Percentiles rank a stretch among this genome's conserved stretches.
Evolutionary conservation across 2,329 filamentous ascomycete genomes (phyloP).

Genomic region (Sporothrix mexicana): DNA sequence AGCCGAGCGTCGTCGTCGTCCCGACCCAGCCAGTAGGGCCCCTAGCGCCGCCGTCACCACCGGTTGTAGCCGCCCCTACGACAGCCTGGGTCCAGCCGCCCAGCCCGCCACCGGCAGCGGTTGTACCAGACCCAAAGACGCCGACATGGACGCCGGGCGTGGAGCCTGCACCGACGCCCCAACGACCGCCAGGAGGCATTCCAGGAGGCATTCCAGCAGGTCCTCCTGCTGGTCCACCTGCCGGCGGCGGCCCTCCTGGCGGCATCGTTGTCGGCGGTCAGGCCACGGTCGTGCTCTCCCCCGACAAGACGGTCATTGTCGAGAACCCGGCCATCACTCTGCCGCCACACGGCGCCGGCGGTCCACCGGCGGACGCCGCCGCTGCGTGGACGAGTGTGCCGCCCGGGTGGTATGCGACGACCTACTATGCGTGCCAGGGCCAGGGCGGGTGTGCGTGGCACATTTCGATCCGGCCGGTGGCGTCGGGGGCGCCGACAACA

Average conservation of each 20-base stretch:
- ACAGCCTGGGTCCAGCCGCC: background rate
- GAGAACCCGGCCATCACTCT: conserved; percentile 33
- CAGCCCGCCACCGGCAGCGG: background rate
- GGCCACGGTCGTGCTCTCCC: conserved; percentile 30
- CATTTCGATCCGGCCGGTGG: conserved; percentile 19
- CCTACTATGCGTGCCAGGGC: conserved; percentile 30
- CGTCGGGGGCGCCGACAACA: background rate
- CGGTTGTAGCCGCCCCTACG: background rate
- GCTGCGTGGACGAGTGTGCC: conserved; percentile 32
- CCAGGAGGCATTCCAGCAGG: background rate
- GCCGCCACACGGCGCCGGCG: background rate
- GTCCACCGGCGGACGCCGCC: background rate
- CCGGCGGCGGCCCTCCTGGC: background rate
- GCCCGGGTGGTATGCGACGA: conserved; percentile 34
- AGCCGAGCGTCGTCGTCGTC: background rate
- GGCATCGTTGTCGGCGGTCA: conserved; percentile 31
- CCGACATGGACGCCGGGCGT: too few species aligned
- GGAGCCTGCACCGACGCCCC: background rate
- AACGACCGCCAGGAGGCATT: background rate
- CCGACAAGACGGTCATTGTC: conserved; percentile 35
- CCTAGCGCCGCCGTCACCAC: background rate
- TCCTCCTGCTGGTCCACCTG: background rate
- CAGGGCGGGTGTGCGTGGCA: conserved; percentile 31
- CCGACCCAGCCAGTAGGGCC: background rate
- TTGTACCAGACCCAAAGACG: background rate